These are phyloP conservation scores for Moricandia moricandioides DNA, from an alignment of 345 rosid genomes.

Conservation along the genomic window DNA sequence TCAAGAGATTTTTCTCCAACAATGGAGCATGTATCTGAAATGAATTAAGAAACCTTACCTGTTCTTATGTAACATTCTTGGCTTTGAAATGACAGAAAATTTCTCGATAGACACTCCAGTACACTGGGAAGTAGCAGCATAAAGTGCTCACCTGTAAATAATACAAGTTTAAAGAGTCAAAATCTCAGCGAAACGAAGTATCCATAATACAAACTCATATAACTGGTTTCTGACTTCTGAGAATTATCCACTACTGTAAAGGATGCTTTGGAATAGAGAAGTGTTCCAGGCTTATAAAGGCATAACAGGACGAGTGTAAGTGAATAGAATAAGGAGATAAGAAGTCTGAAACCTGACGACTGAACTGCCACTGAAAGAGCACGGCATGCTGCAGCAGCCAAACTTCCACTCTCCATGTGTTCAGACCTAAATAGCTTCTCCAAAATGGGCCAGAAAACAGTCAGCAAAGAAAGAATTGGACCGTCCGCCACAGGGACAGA, in stretches of 20 bases:
- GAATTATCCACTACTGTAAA: background rate
- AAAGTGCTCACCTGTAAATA: slow-evolving; percentile 79
- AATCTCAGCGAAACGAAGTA: slow-evolving; percentile 2
- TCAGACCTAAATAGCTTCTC: slow-evolving; percentile 80
- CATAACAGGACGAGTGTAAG: slow-evolving; percentile 4
- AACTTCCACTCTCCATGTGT: slow-evolving; percentile 77
- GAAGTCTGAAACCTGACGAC: slow-evolving; percentile 63
- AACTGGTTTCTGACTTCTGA: background rate
- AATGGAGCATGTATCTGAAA: background rate
- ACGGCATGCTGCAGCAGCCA: slow-evolving; percentile 84
- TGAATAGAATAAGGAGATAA: background rate
- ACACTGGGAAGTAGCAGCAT: slow-evolving; percentile 66
- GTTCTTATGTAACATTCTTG: slow-evolving; percentile 89
- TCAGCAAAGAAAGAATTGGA: slow-evolving; percentile 59
- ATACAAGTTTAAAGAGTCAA: slow-evolving; percentile 25
- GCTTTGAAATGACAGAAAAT: slow-evolving; percentile 73
- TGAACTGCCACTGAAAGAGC: slow-evolving; percentile 92
- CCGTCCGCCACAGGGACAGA: slow-evolving; percentile 55
- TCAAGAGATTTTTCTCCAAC: background rate
- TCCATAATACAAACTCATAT: slow-evolving; percentile 7
- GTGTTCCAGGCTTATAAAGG: slow-evolving; percentile 11
- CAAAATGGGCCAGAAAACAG: slow-evolving; percentile 85
- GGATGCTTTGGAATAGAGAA: background rate
- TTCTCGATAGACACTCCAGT: slow-evolving; percentile 79
- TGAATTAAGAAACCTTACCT: slow-evolving; percentile 48